A percentile compares a stretch with the other conserved stretches of the same genome.
These are phyloP conservation scores for Melaleuca quinquenervia DNA, from an alignment of 345 rosid species.

Conservation along the genomic window DNA sequence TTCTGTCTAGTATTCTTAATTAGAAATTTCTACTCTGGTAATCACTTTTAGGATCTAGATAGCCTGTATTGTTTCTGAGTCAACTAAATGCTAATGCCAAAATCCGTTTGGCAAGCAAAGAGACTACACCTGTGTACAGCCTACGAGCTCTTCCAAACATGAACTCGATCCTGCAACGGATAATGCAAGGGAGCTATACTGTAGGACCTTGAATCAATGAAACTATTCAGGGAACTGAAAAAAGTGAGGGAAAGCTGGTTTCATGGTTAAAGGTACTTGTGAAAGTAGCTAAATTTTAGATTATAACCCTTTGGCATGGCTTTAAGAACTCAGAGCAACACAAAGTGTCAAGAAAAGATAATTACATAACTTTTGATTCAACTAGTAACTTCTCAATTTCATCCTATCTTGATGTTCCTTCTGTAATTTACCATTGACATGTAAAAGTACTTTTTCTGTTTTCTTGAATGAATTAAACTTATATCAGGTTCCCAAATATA, in stretches of 20 bases:
- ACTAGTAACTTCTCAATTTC: background rate
- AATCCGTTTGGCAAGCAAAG: background rate
- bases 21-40: background rate
- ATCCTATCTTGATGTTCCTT: background rate
- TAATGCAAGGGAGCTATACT: background rate
- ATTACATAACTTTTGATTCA: background rate
- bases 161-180: background rate
- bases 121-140: background rate
- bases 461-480: background rate
- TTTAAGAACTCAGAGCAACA: background rate
- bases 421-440: background rate
- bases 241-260: background rate
- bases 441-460: background rate
- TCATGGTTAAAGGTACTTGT: background rate
- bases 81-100: background rate
- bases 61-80: background rate
- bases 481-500: background rate
- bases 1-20: background rate
- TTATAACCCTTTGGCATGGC: background rate
- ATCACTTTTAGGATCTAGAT: background rate
- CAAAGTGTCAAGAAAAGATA: background rate
- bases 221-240: background rate
- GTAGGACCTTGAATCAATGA: background rate
- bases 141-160: background rate
- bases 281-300: background rate